Base-by-base conservation (phyloP, 1,284 basidiomycete species). In the Singerocomus inundabilis region DNA sequence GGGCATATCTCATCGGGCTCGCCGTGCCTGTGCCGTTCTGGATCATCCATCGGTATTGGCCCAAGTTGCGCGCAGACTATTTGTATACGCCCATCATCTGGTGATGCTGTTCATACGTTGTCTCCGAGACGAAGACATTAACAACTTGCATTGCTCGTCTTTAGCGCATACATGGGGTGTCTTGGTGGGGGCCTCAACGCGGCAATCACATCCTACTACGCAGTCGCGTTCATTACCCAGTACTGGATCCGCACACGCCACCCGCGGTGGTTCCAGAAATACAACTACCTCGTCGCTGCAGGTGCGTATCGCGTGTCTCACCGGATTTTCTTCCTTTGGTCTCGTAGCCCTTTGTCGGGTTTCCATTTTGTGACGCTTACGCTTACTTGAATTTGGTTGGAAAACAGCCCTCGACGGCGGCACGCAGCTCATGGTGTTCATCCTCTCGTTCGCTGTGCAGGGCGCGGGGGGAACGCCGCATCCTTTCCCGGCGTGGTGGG, bases 371-470 rank as follows among this genome's bases (percentile, higher is more conserved):
- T n/a, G n/a, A n/a, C n/a, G n/a, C n/a, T n/a, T n/a, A n/a, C n/a
- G n/a, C n/a, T n/a, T n/a, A n/a, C n/a, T n/a, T n/a, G n/a, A n/a
- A n/a, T n/a, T n/a, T n/a, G n/a, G n/a, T n/a, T n/a, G n/a, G n/a
- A n/a, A 15, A 34, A 28, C 30, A 48, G 82, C 80, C 4, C 69
- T 82, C 36, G 82, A 83, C 47, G 82, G 82, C 16, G 83, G 83
- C 10, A 75, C 79, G 4, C 79, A 88, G 62, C 76, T 85, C 30
- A 82, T 87, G 75, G 77, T 85, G 28, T 88, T 88, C 64, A 74
- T 88, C 32, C 70, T 87, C 15, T 82, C 81, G 2, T 88, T 88
- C 58, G 84, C 84, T 1, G 84, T 89, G 11, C 81, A 81, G 58
- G 86, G 86, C 45, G 85, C 83, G 9, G 76, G 77, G 4, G 85